These are phyloP conservation scores for Pythium coloratum DNA, from an alignment of 352 stramenopile genomes.

Conservation along the genomic window DNA sequence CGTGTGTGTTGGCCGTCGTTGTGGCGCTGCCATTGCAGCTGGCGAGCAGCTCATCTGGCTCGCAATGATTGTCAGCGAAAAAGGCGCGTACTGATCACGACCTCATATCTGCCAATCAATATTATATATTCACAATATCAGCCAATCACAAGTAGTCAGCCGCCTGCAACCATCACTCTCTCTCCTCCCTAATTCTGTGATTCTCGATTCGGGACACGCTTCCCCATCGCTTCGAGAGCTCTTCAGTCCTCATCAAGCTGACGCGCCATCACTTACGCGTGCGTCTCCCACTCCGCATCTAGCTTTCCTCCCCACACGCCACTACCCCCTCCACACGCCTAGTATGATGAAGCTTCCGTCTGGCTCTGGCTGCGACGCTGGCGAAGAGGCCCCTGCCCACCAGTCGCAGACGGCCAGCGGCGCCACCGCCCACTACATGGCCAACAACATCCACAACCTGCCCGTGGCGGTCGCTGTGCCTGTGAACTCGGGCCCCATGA, in stretches of 20 bases:
- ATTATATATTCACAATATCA: not conserved
- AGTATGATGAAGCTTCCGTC: conserved; percentile 40
- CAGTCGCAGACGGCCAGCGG: conserved; percentile 9
- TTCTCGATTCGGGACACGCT: not conserved
- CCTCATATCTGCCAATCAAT: not conserved
- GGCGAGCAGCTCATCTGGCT: conserved; percentile 1
- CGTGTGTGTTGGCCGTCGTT: not conserved
- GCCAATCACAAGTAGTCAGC: not conserved
- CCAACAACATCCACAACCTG: conserved; percentile 52
- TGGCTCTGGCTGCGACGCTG: conserved; percentile 35
- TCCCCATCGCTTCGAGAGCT: conserved; percentile 1
- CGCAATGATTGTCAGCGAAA: not conserved
- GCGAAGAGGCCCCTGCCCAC: conserved; percentile 20
- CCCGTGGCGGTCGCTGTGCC: conserved; percentile 60
- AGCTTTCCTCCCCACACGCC: not conserved
- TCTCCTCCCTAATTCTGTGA: not conserved
- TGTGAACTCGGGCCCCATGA: conserved; percentile 18
- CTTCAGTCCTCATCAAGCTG: conserved; percentile 1
- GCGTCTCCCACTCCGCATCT: not conserved
- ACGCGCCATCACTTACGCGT: not conserved
- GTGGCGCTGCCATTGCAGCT: not conserved
- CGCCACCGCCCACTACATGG: conserved; percentile 19
- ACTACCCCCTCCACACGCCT: not conserved
- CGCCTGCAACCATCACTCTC: not conserved
- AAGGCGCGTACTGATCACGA: not conserved